Evolutionary conservation across 2,329 filamentous ascomycete species (phyloP).

Genomic region (Colletotrichum sp.): DNA sequence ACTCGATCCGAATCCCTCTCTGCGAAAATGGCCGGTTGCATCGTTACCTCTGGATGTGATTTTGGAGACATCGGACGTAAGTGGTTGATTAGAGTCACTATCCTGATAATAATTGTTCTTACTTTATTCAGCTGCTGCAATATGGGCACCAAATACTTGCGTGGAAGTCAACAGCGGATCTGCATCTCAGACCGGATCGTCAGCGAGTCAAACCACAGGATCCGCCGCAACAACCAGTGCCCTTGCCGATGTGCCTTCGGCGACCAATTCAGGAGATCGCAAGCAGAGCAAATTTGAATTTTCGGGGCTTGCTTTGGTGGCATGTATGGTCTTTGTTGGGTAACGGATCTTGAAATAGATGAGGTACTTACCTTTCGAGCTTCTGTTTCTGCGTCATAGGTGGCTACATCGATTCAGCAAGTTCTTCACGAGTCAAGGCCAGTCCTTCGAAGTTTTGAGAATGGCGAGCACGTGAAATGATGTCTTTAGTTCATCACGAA

Average conservation of each 20-base stretch:
- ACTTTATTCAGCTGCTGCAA: neutral
- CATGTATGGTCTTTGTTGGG: neutral
- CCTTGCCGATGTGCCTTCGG: neutral
- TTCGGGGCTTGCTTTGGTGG: neutral
- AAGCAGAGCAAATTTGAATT: neutral
- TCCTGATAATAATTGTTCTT: neutral
- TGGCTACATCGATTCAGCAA: neutral
- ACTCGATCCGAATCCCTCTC: neutral
- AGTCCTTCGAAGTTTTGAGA: neutral
- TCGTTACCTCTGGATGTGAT: neutral
- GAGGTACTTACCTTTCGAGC: neutral
- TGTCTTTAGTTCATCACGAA: accelerated
- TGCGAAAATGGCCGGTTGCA: neutral
- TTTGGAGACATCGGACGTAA: neutral
- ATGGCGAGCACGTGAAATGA: neutral
- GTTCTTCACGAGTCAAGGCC: neutral
- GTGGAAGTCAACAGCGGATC: neutral
- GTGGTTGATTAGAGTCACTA: neutral
- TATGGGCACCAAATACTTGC: neutral
- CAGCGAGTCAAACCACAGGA: neutral
- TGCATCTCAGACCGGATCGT: neutral
- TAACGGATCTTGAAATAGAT: neutral
- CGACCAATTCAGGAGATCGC: neutral
- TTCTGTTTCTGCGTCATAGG: neutral
- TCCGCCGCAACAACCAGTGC: neutral